Percentiles rank a stretch among this genome's conserved stretches.
Evolutionary conservation across 1,284 basidiomycete genomes (phyloP).

Genomic region (Mixia osmundae): DNA sequence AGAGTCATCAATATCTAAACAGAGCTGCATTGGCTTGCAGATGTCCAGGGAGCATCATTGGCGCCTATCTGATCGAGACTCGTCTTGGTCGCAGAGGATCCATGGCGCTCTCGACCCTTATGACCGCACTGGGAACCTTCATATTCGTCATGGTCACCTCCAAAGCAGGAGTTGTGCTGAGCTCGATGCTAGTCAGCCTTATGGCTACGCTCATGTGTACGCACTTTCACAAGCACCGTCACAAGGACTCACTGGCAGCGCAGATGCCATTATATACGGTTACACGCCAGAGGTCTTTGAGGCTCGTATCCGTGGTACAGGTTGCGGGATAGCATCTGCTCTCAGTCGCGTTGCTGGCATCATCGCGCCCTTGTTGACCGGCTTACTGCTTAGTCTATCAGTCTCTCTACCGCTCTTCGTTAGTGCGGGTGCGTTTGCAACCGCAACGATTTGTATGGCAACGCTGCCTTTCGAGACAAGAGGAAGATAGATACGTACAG

Average conservation of each 20-base stretch:
- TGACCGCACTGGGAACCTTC: constrained; percentile 55
- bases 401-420: constrained; percentile 54
- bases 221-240: neutral
- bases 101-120: constrained; percentile 51
- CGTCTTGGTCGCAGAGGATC: constrained; percentile 48
- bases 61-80: constrained; percentile 68
- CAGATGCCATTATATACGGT: constrained; percentile 15
- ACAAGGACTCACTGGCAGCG: neutral
- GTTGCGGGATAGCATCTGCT: constrained; percentile 72
- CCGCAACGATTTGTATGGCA: constrained; percentile 30
- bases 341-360: constrained; percentile 77
- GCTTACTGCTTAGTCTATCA: constrained; percentile 46
- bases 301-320: constrained; percentile 50
- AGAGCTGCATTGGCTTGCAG: neutral
- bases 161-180: constrained; percentile 41
- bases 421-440: constrained; percentile 41
- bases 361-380: constrained; percentile 66
- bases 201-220: constrained; percentile 59
- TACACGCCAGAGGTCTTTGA: constrained; percentile 14
- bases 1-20: neutral
- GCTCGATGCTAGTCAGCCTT: constrained; percentile 55
- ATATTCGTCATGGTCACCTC: constrained; percentile 41
- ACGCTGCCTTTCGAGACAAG: constrained; percentile 2
- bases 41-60: constrained; percentile 26
- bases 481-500: too few species aligned